phyloP scores from a whole-genome alignment of 2,329 filamentous ascomycete genomes.

The Penicillium capsulatum region DNA sequence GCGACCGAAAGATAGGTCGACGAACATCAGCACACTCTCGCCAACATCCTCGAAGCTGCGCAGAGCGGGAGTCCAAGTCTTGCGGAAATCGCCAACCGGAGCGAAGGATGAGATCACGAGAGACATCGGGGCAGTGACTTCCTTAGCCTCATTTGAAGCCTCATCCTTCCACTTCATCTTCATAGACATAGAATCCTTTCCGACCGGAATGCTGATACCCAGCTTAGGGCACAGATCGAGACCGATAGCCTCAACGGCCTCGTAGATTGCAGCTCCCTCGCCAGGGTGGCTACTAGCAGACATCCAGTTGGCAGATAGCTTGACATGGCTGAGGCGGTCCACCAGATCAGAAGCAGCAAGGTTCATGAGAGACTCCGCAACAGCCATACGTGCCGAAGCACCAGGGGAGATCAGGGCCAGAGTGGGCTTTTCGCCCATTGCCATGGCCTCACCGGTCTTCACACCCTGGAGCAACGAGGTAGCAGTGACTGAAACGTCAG shows the following conservation, averaged over 20 bases:
- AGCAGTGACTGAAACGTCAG: slow-evolving; percentile 88
- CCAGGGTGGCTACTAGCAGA: slow-evolving; percentile 89
- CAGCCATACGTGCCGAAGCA: slow-evolving; percentile 92
- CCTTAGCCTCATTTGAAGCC: slow-evolving; percentile 63
- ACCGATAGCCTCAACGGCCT: slow-evolving; percentile 88
- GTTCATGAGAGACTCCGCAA: slow-evolving; percentile 90
- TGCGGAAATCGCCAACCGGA: slow-evolving; percentile 73
- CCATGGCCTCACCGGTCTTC: slow-evolving; percentile 89
- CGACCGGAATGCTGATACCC: slow-evolving; percentile 91
- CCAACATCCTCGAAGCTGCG: slow-evolving; percentile 80
- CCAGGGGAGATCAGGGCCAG: slow-evolving; percentile 84
- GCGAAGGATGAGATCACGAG: slow-evolving; percentile 88
- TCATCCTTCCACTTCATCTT: slow-evolving; percentile 89
- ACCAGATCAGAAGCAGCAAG: slow-evolving; percentile 74
- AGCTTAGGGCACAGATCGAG: slow-evolving; percentile 86
- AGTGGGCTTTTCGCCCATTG: slow-evolving; percentile 88
- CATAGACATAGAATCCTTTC: slow-evolving; percentile 98
- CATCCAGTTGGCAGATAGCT: slow-evolving; percentile 98
- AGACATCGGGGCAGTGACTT: slow-evolving; percentile 88
- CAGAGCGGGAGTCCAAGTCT: slow-evolving; percentile 91
- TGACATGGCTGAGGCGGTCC: slow-evolving; percentile 71
- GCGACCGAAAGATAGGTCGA: slow-evolving; percentile 78
- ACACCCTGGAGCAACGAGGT: slow-evolving; percentile 70
- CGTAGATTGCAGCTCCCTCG: slow-evolving; percentile 86
- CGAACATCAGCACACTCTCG: slow-evolving; percentile 81